phyloP scores from a whole-genome alignment of 139 green algal genomes.

The Micractinium conductrix region DNA sequence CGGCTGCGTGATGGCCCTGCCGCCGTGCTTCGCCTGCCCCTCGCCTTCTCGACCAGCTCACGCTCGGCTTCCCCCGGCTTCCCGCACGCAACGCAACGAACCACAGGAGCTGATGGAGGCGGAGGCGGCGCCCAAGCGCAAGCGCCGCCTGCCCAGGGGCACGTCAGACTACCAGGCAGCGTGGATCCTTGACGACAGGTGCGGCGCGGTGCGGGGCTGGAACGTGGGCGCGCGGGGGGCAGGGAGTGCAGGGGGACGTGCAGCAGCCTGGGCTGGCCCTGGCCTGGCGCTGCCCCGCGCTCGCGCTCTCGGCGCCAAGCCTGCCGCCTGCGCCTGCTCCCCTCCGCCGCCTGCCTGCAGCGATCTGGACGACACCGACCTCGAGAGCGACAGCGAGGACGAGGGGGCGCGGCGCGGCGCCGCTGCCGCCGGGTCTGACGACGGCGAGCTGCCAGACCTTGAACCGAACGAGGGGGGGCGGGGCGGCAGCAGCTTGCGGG shows the following conservation, averaged over 20 bases:
- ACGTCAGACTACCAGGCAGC: slow-evolving; percentile 95
- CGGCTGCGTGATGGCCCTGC: no score
- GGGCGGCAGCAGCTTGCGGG: slow-evolving; percentile 3
- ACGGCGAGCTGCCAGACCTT: slow-evolving; percentile 35
- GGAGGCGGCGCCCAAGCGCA: slow-evolving; percentile 41
- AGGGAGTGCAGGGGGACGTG: no score
- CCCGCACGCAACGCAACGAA: no score
- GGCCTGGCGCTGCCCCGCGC: background rate
- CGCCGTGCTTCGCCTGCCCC: no score
- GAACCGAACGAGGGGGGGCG: background rate
- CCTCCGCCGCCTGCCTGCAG: background rate
- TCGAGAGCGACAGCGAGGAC: slow-evolving; percentile 45
- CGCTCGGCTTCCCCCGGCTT: no score
- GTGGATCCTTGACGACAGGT: slow-evolving; percentile 82
- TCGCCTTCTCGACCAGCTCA: no score
- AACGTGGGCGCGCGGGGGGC: no score
- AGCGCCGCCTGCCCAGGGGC: slow-evolving; percentile 70
- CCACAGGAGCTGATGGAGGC: slow-evolving; percentile 53
- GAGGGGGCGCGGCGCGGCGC: background rate
- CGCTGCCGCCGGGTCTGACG: background rate
- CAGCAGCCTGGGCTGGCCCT: background rate
- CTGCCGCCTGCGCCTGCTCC: background rate
- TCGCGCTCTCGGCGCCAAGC: background rate
- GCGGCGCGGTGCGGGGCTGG: background rate
- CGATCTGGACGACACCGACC: slow-evolving; percentile 29